Base-by-base conservation (phyloP, 495 filamentous ascomycete species). In the Lentithecium fluviatile region DNA sequence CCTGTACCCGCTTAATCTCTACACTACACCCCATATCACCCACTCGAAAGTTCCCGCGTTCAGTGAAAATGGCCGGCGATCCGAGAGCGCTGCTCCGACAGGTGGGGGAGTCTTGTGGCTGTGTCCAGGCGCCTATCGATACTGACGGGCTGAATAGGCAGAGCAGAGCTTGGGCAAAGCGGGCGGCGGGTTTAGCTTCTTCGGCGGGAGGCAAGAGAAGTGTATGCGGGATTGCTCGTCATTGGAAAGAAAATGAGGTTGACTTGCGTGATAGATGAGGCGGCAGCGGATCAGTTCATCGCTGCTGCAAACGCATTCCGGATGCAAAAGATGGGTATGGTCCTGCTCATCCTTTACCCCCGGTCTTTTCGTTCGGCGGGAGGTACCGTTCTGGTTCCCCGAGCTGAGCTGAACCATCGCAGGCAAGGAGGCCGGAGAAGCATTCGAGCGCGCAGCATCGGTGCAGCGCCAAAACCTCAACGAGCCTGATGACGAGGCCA, bases 301-400 rank as follows among this genome's bases (percentile, higher is more conserved):
- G 83, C 91, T 66, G 90, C 90, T 34, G 91, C 85, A 53, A 93
- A 93, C 76, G 86, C 85, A 26, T 95, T 90, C 71, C 79, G 85
- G 62, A 80, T 88, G 71, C 83, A 89, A 73, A 85, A 86, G 70
- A 78, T 83, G 70, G 85, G 87, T 87, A 73, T 46, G 76, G 6
- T 25, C 11, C 26, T n/a, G 7, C 2, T 32, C 29, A 32, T 10
- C 10, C 3, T 32, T 10, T 10, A 32, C 29, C 4, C 29, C 10
- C 29, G 29, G 10, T 3, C 29, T 32, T 10, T 32, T 32, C 25
- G 5, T n/a, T n/a, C n/a, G n/a, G n/a, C n/a, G n/a, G n/a, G n/a
- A n/a, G n/a, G n/a, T n/a, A n/a, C n/a, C n/a, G n/a, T n/a, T n/a
- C n/a, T n/a, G n/a, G n/a, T n/a, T n/a, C n/a, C n/a, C n/a, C n/a